Base-by-base conservation (phyloP, 768 basidiomycete species). In the Rhodosporidiobolus odoratus region DNA sequence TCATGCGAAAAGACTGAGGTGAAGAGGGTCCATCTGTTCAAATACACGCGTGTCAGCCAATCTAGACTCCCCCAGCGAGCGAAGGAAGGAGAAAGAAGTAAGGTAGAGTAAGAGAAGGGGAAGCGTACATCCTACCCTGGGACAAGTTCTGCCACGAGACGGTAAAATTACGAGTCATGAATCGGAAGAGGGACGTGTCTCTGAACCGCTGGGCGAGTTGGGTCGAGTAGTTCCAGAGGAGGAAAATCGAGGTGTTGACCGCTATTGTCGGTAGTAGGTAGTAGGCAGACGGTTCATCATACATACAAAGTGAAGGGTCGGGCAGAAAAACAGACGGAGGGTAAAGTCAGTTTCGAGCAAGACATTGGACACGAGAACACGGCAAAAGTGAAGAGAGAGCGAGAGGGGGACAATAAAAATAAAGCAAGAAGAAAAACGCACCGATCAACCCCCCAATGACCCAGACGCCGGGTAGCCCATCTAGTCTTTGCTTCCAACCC, bases 1-100 rank as follows among this genome's bases (percentile, higher is more conserved):
- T 69, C 67, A 57, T 73, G 72, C 5, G 89, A 89, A 81, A 92
- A 92, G 68, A 82, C 83, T 25, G 85, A 81, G 0, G 90, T 89
- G 16, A 90, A 72, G 34, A 86, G 80, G 0, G 89, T 90, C 89
- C 89, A 91, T 77, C 90, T 92, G 63, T 21, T n/a, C 30, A 21
- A 48, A 38, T 23, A 21, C 48, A 10, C n/a, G 12, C 19, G 12
- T n/a, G 8, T 25, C 23, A 17, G 23, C n/a, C 23, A 50, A n/a
- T 50, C 19, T n/a, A n/a, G 9, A 23, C 48, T 23, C 12, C 12
- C 9, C 48, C 48, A 10, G 23, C 8, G 15, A 23, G n/a, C 12
- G 48, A 50, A n/a, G 48, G 23, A 50, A 50, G 48, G 52, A 32
- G 9, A 27, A 12, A 10, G 52, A 53, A 9, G 52, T n/a, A 25